Evolutionary conservation across 2,329 filamentous ascomycete genomes (phyloP).

Genomic region (Ilyonectria sp.): DNA sequence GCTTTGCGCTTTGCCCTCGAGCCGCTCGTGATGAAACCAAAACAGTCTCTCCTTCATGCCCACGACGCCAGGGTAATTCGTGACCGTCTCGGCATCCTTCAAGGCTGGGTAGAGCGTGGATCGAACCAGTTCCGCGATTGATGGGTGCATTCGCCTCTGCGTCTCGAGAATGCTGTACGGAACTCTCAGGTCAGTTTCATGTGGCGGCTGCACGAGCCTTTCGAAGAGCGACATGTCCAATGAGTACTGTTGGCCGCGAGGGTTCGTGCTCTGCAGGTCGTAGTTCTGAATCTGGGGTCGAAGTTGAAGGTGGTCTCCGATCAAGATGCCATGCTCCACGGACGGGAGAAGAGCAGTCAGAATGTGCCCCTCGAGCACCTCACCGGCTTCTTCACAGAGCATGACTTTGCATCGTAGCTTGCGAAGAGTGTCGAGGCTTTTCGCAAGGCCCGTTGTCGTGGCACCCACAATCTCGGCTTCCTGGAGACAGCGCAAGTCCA

Average conservation of each 20-base stretch:
- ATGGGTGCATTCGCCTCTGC: conserved; percentile 77
- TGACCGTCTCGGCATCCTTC: conserved; percentile 61
- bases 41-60: conserved; percentile 70
- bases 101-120: conserved; percentile 71
- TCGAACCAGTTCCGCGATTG: conserved; percentile 72
- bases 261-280: conserved; percentile 27
- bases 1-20: conserved; percentile 56
- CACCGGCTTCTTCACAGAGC: conserved; percentile 78
- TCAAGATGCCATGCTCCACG: conserved; percentile 73
- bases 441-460: conserved; percentile 72
- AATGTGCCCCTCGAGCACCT: conserved; percentile 76
- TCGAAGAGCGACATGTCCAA: conserved; percentile 57
- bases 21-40: conserved; percentile 73
- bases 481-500: conserved; percentile 56
- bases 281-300: conserved; percentile 71
- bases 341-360: conserved; percentile 72
- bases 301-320: conserved; percentile 75
- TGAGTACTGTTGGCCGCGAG: conserved; percentile 53
- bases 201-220: conserved; percentile 41
- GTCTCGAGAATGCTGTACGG: conserved; percentile 62
- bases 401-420: conserved; percentile 69
- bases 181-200: conserved; percentile 37
- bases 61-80: conserved; percentile 61
- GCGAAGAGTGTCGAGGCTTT: conserved; percentile 64
- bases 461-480: conserved; percentile 68